A percentile compares a stretch with the other conserved stretches of the same genome.
These are phyloP conservation scores for Polysphondylium violaceum DNA, from an alignment of 78 protist species.

Conservation along the genomic window DNA sequence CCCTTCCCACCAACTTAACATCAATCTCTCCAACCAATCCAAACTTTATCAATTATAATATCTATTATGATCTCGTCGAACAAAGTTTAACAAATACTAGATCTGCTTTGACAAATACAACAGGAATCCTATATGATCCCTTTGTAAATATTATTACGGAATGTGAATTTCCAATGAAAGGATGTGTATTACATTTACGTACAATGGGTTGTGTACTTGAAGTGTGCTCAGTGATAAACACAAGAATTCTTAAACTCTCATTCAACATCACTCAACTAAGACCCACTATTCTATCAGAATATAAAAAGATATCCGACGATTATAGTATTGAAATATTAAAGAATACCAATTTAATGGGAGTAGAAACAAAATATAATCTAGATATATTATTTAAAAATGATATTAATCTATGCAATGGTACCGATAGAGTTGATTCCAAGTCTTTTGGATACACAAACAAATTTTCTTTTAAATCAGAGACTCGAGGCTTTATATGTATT, in stretches of 20 bases:
- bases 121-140: not conserved
- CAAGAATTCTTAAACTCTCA: not conserved
- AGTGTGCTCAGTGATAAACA: not conserved
- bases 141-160: not conserved
- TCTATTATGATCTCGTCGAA: conserved; percentile 5
- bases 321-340: not conserved
- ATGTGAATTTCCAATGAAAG: not conserved
- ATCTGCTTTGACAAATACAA: not conserved
- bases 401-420: not conserved
- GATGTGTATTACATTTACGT: conserved; percentile 26
- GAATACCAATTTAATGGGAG: not conserved
- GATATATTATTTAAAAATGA: not conserved
- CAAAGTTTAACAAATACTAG: not conserved
- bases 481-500: conserved; percentile 7
- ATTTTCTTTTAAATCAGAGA: not conserved
- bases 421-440: not conserved
- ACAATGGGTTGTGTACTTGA: conserved; percentile 10
- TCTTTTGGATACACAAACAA: not conserved
- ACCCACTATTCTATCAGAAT: conserved; percentile 8
- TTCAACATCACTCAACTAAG: not conserved
- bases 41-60: not conserved
- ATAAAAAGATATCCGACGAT: not conserved
- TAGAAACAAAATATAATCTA: conserved; percentile 10
- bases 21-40: not conserved
- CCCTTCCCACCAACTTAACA: not conserved